phyloP scores from a whole-genome alignment of 768 basidiomycete species.

The Lactifluus echinatus region DNA sequence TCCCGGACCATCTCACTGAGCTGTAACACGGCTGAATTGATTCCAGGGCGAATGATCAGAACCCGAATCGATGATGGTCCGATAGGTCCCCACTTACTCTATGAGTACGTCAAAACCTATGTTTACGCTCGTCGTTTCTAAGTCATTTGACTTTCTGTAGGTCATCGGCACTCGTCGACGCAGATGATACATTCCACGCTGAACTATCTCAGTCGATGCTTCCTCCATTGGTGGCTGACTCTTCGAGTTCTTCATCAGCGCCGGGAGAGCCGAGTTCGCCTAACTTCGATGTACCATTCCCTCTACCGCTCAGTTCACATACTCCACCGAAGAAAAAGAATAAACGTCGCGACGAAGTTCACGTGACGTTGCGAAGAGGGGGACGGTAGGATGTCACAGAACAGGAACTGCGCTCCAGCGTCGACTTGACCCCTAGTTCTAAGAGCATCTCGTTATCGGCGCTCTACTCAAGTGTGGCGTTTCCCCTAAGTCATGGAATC shows the following conservation, averaged over 20 bases:
- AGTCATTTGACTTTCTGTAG: conserved; percentile 10
- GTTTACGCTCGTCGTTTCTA: not conserved
- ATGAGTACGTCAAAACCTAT: conserved; percentile 34
- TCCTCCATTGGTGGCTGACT: not conserved
- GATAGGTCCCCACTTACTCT: conserved; percentile 35
- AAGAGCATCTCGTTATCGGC: not conserved
- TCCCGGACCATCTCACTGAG: not conserved
- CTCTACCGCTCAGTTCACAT: not conserved
- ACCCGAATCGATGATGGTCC: conserved; percentile 8
- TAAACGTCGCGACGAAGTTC: not conserved
- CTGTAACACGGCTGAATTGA: not conserved
- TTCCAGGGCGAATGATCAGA: not conserved
- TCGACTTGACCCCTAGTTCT: too few species aligned
- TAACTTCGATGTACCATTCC: not conserved
- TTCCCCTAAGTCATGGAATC: not conserved
- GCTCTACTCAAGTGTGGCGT: not conserved
- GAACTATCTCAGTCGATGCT: conserved; percentile 18
- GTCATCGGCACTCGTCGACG: conserved; percentile 23
- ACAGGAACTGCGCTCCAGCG: too few species aligned
- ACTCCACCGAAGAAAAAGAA: not conserved
- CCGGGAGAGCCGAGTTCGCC: not conserved
- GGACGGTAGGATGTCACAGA: conserved; percentile 7
- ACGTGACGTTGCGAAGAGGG: conserved; percentile 2
- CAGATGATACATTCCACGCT: conserved; percentile 22
- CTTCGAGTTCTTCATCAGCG: not conserved